These are phyloP conservation scores for Colletotrichum destructivum DNA, from an alignment of 2,329 filamentous ascomycete genomes.

Conservation along the genomic window DNA sequence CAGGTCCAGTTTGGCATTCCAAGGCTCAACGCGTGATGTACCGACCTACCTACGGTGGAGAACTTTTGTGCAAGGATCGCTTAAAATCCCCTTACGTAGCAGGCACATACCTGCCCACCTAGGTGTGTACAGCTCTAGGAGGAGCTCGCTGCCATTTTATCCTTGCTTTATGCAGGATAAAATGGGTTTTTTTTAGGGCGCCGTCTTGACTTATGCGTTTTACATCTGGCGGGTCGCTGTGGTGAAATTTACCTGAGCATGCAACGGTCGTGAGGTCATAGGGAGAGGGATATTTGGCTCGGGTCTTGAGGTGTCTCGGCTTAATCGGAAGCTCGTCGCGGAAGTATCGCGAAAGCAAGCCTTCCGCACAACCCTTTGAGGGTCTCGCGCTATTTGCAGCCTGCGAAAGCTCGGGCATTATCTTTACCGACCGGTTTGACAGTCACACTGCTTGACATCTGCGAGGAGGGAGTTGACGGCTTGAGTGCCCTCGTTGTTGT, in stretches of 20 bases:
- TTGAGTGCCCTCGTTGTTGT: not conserved
- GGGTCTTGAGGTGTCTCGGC: conserved; percentile 5
- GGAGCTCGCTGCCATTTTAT: not conserved
- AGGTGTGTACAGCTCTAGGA: too few species aligned
- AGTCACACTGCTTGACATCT: conserved; percentile 27
- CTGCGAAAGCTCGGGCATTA: conserved; percentile 32
- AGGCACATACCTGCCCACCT: not conserved
- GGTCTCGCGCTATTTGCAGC: conserved; percentile 3
- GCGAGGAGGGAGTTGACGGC: not conserved
- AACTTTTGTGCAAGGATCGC: conserved; percentile 18
- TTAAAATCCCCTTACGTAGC: not conserved
- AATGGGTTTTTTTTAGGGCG: not conserved
- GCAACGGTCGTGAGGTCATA: conserved; percentile 9
- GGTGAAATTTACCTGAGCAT: not conserved
- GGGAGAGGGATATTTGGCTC: not conserved
- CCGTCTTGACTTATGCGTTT: not conserved
- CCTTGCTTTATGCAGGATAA: conserved; percentile 7
- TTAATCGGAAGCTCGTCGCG: conserved; percentile 10
- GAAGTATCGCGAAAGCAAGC: not conserved
- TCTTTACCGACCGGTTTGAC: not conserved
- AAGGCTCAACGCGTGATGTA: conserved; percentile 1
- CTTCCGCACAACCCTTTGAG: not conserved
- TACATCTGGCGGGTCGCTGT: not conserved
- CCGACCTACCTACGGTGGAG: conserved; percentile 7
- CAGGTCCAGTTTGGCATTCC: not conserved